phyloP scores from a whole-genome alignment of 83 land plant species.

The Thuja plicata region DNA sequence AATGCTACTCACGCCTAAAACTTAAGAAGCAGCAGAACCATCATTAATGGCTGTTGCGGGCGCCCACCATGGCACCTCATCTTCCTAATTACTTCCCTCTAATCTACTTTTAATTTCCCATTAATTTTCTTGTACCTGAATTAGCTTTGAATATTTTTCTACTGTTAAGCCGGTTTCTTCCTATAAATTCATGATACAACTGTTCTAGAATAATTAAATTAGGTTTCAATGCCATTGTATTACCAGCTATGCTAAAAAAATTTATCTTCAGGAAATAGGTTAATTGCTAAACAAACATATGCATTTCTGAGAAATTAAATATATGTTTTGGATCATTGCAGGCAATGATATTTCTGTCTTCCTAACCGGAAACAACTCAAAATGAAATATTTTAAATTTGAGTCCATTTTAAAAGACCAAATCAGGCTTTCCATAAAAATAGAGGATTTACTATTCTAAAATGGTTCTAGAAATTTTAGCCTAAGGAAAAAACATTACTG shows the following conservation, averaged over 20 bases:
- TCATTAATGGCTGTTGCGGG: not conserved
- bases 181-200: not conserved
- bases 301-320: not conserved
- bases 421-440: not conserved
- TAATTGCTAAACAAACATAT: not conserved
- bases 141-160: not conserved
- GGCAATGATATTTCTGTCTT: not conserved
- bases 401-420: not conserved
- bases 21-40: not conserved
- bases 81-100: not conserved
- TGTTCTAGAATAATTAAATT: not conserved
- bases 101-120: not conserved
- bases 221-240: not conserved
- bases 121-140: not conserved
- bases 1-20: not conserved
- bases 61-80: not conserved
- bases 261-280: not conserved
- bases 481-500: too few species aligned
- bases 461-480: too few species aligned
- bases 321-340: not conserved
- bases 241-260: not conserved
- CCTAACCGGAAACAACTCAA: not conserved
- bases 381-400: too few species aligned
- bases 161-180: not conserved
- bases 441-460: too few species aligned